Evolutionary conservation across 371 early-diverging fungal genomes (phyloP).

Genomic region (Zancudomyces culisetae): DNA sequence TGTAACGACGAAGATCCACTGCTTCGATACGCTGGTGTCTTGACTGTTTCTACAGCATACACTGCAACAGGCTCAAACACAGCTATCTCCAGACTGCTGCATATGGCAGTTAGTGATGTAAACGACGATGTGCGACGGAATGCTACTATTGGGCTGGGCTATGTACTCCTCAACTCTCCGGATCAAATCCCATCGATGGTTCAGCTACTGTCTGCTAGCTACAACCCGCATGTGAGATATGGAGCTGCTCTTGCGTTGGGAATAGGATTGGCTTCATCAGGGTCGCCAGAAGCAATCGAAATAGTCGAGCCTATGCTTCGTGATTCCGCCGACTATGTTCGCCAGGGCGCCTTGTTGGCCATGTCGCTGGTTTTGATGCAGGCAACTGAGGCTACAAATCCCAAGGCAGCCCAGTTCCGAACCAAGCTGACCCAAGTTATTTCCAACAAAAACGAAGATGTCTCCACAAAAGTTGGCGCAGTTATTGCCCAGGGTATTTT

Average conservation of each 20-base stretch:
- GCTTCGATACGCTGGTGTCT: slow-evolving; percentile 88
- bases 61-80: slow-evolving; percentile 93
- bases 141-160: slow-evolving; percentile 93
- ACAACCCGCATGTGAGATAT: slow-evolving; percentile 95
- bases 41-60: slow-evolving; percentile 93
- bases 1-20: slow-evolving; percentile 83
- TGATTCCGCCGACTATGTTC: slow-evolving; percentile 93
- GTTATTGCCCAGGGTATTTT: slow-evolving; percentile 93
- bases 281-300: slow-evolving; percentile 75
- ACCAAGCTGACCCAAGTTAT: slow-evolving; percentile 79
- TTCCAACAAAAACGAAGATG: slow-evolving; percentile 80
- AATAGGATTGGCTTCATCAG: slow-evolving; percentile 94
- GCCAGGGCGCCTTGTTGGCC: slow-evolving; percentile 96
- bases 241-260: slow-evolving; percentile 95
- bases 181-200: slow-evolving; percentile 92
- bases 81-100: slow-evolving; percentile 81
- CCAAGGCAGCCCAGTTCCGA: slow-evolving; percentile 59
- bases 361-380: slow-evolving; percentile 95
- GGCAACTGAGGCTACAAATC: slow-evolving; percentile 66
- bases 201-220: slow-evolving; percentile 91
- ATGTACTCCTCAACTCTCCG: slow-evolving; percentile 76
- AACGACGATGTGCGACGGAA: slow-evolving; percentile 98
- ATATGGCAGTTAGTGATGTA: slow-evolving; percentile 93
- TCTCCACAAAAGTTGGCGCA: slow-evolving; percentile 94
- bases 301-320: slow-evolving; percentile 96